Base-by-base conservation (phyloP, 768 basidiomycete genomes). In the Amanita rubescens region DNA sequence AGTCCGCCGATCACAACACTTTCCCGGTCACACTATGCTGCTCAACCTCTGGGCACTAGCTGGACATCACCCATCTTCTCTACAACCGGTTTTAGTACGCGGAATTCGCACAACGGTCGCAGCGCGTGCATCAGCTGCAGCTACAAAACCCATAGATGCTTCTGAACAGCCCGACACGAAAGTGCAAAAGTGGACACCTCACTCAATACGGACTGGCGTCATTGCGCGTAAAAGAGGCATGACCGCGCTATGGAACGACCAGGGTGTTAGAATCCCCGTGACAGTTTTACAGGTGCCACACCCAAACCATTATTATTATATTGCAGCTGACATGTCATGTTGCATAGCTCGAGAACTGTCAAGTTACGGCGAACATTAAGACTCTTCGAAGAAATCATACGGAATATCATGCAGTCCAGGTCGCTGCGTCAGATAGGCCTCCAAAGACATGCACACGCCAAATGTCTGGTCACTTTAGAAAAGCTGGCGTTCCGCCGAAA, bases 211-310 rank as follows among this genome's bases (percentile, higher is more conserved):
- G 54, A 95, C 94, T 0, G 96, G 96, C 7, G 75, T 96, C 57
- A 87, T 99, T 67, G 95, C 93, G 22, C 80, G 87, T 54, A 99
- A 99, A 75, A 83, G 92, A 53, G 96, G 96, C 42, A 98, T 98
- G 96, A 87, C 90, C 9, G 81, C 81, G 12, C 71, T 98, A 63
- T 98, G 92, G 90, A 90, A 94, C 64, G 80, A 87, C 65, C 85
- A 91, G 54, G 96, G 96, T 22, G 82, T 81, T 33, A 77, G 89
- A 46, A 75, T 88, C 59, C 95, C 96, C 1, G 92, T 96, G 25
- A 99, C 96, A 0, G 84, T 99, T 45, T 80, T 99, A 37, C 94
- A 98, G 79, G 95, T 93, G n/a, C n/a, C n/a, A n/a, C n/a, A n/a
- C n/a, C n/a, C n/a, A n/a, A n/a, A n/a, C n/a, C n/a, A n/a, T n/a